Evolutionary conservation across 768 basidiomycete genomes (phyloP).

Genomic region (Phlebiopsis flavidoalba): DNA sequence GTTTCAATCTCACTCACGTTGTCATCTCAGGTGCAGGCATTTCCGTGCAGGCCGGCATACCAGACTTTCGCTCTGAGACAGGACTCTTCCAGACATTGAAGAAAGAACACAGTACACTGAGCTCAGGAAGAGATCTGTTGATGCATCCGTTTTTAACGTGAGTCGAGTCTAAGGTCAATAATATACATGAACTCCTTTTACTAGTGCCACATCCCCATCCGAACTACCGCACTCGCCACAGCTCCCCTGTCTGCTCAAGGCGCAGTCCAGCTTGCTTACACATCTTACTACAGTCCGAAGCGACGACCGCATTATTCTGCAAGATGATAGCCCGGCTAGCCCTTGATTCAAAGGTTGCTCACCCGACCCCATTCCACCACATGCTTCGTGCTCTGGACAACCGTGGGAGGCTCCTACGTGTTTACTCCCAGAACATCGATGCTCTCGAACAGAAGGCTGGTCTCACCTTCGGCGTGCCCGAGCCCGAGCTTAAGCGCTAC

Average conservation of each 20-base stretch:
- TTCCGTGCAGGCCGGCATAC: constrained; percentile 82
- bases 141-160: constrained; percentile 87
- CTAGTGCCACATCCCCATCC: not conserved
- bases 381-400: constrained; percentile 72
- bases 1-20: not conserved
- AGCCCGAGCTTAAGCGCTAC: constrained; percentile 51
- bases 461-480: constrained; percentile 80
- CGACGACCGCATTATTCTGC: constrained; percentile 73
- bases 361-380: constrained; percentile 78
- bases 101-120: constrained; percentile 68
- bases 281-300: constrained; percentile 48
- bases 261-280: not conserved
- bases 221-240: not conserved
- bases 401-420: constrained; percentile 70
- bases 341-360: constrained; percentile 61
- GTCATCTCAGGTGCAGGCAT: constrained; percentile 70
- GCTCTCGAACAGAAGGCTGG: constrained; percentile 85
- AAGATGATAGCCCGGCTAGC: constrained; percentile 88
- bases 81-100: constrained; percentile 78
- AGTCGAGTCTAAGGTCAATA: constrained; percentile 30
- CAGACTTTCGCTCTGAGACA: constrained; percentile 80
- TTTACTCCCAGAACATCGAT: constrained; percentile 95
- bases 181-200: not conserved
- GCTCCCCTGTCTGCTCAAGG: not conserved
- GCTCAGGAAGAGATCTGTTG: constrained; percentile 82